Evolutionary conservation across 345 rosid genomes (phyloP).

Genomic region (Eucalyptus brandiana): DNA sequence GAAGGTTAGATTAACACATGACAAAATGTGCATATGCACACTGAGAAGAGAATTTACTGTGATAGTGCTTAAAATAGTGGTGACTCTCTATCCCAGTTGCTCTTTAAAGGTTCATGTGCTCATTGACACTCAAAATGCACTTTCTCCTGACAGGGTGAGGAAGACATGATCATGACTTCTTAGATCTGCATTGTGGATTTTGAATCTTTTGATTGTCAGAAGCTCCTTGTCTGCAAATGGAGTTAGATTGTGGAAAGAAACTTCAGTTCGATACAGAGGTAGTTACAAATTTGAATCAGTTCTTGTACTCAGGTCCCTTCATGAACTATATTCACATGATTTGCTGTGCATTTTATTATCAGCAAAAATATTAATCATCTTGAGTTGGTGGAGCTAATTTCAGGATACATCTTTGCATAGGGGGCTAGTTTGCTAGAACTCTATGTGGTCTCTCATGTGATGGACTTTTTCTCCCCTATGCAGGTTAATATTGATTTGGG

Average conservation of each 20-base stretch:
- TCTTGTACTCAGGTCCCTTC: not conserved
- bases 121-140: not conserved
- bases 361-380: not conserved
- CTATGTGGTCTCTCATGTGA: not conserved
- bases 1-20: not conserved
- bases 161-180: slow-evolving; percentile 75
- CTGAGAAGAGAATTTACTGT: not conserved
- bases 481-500: slow-evolving; percentile 42
- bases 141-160: slow-evolving; percentile 21
- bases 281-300: not conserved
- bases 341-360: not conserved
- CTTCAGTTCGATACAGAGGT: slow-evolving; percentile 91
- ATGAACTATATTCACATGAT: not conserved
- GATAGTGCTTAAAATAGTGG: not conserved
- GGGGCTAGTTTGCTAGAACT: not conserved
- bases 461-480: not conserved
- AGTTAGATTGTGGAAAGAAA: slow-evolving; percentile 74
- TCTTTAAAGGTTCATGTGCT: not conserved
- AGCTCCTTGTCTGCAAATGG: slow-evolving; percentile 79
- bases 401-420: not conserved
- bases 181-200: slow-evolving; percentile 70
- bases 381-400: not conserved
- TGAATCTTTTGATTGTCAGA: slow-evolving; percentile 65
- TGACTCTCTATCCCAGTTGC: not conserved
- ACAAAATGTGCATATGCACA: not conserved